Evolutionary conservation across 345 rosid species (phyloP).

Genomic region (Erodium maritimum): DNA sequence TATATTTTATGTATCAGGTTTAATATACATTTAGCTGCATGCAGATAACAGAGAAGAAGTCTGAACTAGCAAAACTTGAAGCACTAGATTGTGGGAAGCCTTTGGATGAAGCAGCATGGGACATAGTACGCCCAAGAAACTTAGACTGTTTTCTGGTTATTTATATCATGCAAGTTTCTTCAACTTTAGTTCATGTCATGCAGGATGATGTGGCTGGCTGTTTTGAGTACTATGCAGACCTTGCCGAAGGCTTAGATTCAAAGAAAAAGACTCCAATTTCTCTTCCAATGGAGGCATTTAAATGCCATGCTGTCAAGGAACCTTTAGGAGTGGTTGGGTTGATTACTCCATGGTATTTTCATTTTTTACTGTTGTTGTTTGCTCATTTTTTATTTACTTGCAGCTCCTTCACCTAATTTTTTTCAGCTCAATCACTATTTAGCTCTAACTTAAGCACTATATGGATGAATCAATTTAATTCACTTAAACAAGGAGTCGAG

Average conservation of each 20-base stretch:
- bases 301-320: slow-evolving; percentile 66
- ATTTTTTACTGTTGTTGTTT: slow-evolving; percentile 7
- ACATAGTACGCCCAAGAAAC: slow-evolving; percentile 41
- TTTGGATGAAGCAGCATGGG: slow-evolving; percentile 85
- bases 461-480: too few relatives aligned
- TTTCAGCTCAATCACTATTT: too few relatives aligned
- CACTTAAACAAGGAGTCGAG: too few relatives aligned
- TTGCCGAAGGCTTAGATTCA: slow-evolving; percentile 90
- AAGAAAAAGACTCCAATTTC: slow-evolving; percentile 78
- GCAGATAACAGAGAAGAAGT: slow-evolving; percentile 73
- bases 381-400: too few relatives aligned
- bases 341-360: slow-evolving; percentile 79
- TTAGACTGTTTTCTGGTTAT: not conserved
- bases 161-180: slow-evolving; percentile 6
- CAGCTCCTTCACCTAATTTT: too few relatives aligned
- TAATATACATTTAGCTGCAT: not conserved
- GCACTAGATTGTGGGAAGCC: slow-evolving; percentile 90
- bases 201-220: slow-evolving; percentile 98
- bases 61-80: slow-evolving; percentile 74
- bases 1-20: too few relatives aligned
- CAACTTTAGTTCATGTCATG: slow-evolving; percentile 16
- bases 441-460: too few relatives aligned
- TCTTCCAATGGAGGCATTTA: slow-evolving; percentile 75
- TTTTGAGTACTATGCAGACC: slow-evolving; percentile 89
- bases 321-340: slow-evolving; percentile 92